These are phyloP conservation scores for Diaporthe helianthi DNA, from an alignment of 2,329 filamentous ascomycete genomes.

Conservation along the genomic window DNA sequence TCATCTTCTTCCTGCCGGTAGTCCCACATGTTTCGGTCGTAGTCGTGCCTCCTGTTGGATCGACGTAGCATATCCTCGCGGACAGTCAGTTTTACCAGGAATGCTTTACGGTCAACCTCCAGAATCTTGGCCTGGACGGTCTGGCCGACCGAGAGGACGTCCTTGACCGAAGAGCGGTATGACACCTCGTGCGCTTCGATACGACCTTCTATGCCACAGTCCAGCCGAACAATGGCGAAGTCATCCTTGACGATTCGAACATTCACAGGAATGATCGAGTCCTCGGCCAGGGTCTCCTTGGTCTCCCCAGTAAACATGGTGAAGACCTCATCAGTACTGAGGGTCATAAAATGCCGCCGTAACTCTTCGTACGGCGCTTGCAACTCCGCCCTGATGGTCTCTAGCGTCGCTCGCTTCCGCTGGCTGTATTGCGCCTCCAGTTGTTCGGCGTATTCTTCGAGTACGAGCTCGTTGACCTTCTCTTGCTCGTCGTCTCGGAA, in stretches of 20 bases:
- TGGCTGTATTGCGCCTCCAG: constrained; percentile 92
- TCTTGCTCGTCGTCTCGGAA: constrained; percentile 94
- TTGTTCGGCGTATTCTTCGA: constrained; percentile 97
- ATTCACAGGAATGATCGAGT: constrained; percentile 91
- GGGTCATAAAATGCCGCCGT: constrained; percentile 75
- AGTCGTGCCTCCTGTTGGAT: constrained; percentile 75
- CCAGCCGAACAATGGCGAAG: constrained; percentile 90
- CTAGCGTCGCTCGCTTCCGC: constrained; percentile 91
- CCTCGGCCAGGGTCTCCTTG: constrained; percentile 78
- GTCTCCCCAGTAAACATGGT: constrained; percentile 98
- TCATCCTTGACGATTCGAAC: constrained; percentile 89
- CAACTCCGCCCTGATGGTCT: constrained; percentile 93
- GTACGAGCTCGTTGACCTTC: constrained; percentile 91
- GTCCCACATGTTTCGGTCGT: constrained; percentile 86
- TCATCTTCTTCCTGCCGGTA: constrained; percentile 80
- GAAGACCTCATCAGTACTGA: constrained; percentile 82
- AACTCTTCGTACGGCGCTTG: constrained; percentile 95
- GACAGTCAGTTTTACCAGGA: constrained; percentile 83
- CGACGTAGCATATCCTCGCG: constrained; percentile 80
- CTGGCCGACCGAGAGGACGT: constrained; percentile 80
- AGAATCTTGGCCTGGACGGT: constrained; percentile 88
- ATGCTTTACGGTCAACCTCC: constrained; percentile 85
- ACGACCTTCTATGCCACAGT: constrained; percentile 91
- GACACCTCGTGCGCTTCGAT: constrained; percentile 85
- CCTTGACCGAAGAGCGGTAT: constrained; percentile 72